Evolutionary conservation across 164 flowering plant genomes (phyloP), one percentile per base, ranked within the genome.

Genomic region (Nymphaea thermarum): DNA sequence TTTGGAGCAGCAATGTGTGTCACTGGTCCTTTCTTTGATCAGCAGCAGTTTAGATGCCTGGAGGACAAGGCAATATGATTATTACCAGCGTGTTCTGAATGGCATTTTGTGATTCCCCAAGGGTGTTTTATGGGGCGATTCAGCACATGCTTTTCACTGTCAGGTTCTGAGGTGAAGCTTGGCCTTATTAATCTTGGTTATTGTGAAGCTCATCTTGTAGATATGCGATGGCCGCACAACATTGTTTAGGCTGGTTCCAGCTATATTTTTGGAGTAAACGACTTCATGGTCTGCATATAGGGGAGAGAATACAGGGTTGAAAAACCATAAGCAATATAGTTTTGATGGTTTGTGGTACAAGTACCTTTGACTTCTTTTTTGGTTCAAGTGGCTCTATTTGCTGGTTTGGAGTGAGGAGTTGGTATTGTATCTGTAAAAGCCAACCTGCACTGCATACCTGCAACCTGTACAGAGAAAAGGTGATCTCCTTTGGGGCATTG

Each of bases 41-140:
- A 95, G 98, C 81, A 90, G 97, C 80, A 95, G 99, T 81, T 80
- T 95, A 81, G 99, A 95, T 84, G 98, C 99, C 66, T 95, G 99
- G 99, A 80, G 99, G 68, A 95, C 99, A 67, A 78, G 99, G 66
- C 99, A 95, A 72, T 95, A 95, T 70, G 99, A 95, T 79, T 95
- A 95, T 69, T 95, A 95, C 73, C 99, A 95, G 75, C 87, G 89
- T 69, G 99, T 95, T 68, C 82, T 95, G 72, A 95, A 95, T 79
- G 99, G 99, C 74, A 95, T 95, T 79, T 86, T 95, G 72, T 95
- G 90, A 90, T 2, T 44, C 18, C 11, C 57, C 57, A 8, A 15
- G 15, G 14, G 36, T 25, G 12, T 51, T 51, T 51, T 51, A 8
- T 51, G 57, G 57, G 57, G 57, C 57, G 5, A 51, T 51, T 51